phyloP scores from a whole-genome alignment of 768 basidiomycete species.

The Hortiboletus campestris region DNA sequence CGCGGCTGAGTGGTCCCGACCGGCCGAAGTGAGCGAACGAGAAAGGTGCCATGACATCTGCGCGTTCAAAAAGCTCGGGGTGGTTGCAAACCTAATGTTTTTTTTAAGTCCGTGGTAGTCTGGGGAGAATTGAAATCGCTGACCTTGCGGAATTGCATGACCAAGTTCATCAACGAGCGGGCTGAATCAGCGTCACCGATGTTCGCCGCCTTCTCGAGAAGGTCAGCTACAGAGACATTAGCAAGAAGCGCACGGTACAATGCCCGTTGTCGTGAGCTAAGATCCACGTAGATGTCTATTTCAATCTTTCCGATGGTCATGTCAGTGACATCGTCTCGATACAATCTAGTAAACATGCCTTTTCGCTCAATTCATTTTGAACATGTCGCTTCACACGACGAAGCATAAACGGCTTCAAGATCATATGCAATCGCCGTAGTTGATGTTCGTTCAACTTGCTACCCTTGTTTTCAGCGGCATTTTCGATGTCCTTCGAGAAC shows the following conservation, averaged over 20 bases:
- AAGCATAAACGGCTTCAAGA: conserved; percentile 98
- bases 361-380: conserved; percentile 99
- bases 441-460: conserved; percentile 94
- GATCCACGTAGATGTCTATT: conserved; percentile 90
- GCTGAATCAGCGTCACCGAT: conserved; percentile 90
- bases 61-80: conserved; percentile 95
- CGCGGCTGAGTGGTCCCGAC: conserved; percentile 78
- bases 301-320: conserved; percentile 86
- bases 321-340: conserved; percentile 77
- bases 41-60: conserved; percentile 91
- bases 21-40: conserved; percentile 83
- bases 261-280: conserved; percentile 87
- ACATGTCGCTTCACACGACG: conserved; percentile 96
- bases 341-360: conserved; percentile 49
- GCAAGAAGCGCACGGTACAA: conserved; percentile 88
- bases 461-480: conserved; percentile 87
- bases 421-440: conserved; percentile 93
- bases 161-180: conserved; percentile 95
- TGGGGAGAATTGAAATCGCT: conserved; percentile 9
- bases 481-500: conserved; percentile 99
- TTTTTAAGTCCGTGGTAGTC: conserved; percentile 4
- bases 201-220: conserved; percentile 89
- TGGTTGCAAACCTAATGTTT: conserved; percentile 86
- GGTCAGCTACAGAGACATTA: conserved; percentile 92
- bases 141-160: conserved; percentile 99